A percentile compares a stretch with the other conserved stretches of the same genome.
Conservation (phyloP, 192 early-diverging fungal genomes). For the Backusella luteola region DNA sequence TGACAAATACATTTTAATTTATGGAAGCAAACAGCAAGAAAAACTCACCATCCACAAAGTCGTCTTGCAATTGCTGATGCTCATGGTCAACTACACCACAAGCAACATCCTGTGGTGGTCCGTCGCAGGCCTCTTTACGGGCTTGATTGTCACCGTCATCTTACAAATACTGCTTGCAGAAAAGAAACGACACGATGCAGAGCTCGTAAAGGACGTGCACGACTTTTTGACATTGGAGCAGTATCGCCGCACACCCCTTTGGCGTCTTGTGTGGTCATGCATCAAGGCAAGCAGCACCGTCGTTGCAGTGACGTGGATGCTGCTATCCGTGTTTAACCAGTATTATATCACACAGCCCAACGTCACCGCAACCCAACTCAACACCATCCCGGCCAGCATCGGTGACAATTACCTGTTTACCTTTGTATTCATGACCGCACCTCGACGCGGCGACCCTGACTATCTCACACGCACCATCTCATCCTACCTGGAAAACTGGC, state of each 20-base stretch:
- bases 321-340: slow-evolving; percentile 33
- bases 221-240: slow-evolving; percentile 1
- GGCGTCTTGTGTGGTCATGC: slow-evolving; percentile 26
- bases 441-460: slow-evolving; percentile 37
- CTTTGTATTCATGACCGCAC: slow-evolving; percentile 50
- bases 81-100: slow-evolving; percentile 40
- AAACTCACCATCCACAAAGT: slow-evolving; percentile 39
- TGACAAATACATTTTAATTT: slow-evolving; percentile 37
- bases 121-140: slow-evolving; percentile 43
- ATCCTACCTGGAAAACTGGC: slow-evolving; percentile 46
- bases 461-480: slow-evolving; percentile 43
- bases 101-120: slow-evolving; percentile 58
- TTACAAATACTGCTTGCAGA: slow-evolving; percentile 21
- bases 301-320: slow-evolving; percentile 15
- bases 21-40: slow-evolving; percentile 17
- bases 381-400: neutral
- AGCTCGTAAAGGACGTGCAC: neutral
- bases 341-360: slow-evolving; percentile 20
- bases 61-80: slow-evolving; percentile 41
- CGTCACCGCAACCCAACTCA: slow-evolving; percentile 18
- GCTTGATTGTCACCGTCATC: slow-evolving; percentile 35
- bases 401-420: slow-evolving; percentile 40
- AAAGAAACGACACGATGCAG: neutral
- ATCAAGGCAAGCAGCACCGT: slow-evolving; percentile 11
- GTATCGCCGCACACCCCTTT: slow-evolving; percentile 22